Percentiles rank a stretch among this genome's conserved stretches.
phyloP scores from a whole-genome alignment of 2,329 filamentous ascomycete genomes.

The Fusarium nisikadoi region DNA sequence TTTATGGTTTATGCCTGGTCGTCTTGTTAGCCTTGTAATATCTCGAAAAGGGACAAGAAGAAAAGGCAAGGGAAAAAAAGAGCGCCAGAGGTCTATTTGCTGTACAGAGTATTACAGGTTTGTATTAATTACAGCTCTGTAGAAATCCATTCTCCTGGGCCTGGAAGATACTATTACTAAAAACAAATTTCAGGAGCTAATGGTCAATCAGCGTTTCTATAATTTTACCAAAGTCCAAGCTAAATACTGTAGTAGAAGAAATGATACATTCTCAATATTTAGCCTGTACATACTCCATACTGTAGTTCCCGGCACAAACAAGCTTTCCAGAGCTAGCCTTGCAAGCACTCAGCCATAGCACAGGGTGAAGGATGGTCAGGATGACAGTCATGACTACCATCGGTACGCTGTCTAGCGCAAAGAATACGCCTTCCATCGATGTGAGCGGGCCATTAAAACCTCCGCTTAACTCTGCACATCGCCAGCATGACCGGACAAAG shows the following conservation, averaged over 20 bases:
- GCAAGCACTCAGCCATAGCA: not conserved
- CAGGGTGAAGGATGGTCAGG: not conserved
- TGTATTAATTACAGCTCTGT: not conserved
- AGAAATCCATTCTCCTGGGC: not conserved
- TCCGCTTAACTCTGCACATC: not conserved
- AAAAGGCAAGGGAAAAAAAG: too few species aligned
- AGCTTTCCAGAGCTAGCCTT: not conserved
- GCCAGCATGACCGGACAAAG: not conserved
- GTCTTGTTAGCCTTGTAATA: not conserved
- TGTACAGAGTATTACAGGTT: rapidly evolving
- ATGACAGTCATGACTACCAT: not conserved
- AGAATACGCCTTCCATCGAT: not conserved
- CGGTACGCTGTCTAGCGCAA: not conserved
- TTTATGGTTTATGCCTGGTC: not conserved
- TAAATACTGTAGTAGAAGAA: rapidly evolving
- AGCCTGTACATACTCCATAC: not conserved
- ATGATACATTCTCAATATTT: not conserved
- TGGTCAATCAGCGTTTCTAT: not conserved
- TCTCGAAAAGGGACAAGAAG: not conserved
- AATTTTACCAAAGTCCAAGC: rapidly evolving
- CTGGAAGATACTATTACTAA: not conserved
- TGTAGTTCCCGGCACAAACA: not conserved
- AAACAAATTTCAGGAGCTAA: not conserved
- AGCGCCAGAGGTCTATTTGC: rapidly evolving
- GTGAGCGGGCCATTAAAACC: not conserved